Evolutionary conservation across 192 early-diverging fungal species (phyloP), one percentile per base, ranked within the genome.

Genomic region (Rhizoclosmatium globosum): DNA sequence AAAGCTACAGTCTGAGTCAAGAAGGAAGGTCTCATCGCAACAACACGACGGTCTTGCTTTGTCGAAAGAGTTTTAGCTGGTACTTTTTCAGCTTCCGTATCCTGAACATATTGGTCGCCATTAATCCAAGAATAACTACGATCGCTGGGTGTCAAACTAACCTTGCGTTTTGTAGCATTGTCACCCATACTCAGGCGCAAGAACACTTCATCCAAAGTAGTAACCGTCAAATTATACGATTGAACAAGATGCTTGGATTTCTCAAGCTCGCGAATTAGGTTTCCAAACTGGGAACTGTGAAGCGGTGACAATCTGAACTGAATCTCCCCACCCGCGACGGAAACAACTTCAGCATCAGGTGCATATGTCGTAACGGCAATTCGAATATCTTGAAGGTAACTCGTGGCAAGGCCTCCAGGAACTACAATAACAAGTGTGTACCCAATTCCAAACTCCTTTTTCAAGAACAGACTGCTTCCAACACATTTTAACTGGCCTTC

Each of bases 391-490:
- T 82, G 4, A 58, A 61, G 39, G 74, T 83, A 50, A 1, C 19
- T 23, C 1, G 21, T 38, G 13, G 21, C 41, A 23, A 64, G 15
- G 31, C 31, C 31, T 13, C 50, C 50, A 7, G 50, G 50, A 7
- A 53, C 50, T 13, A 64, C 41, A n/a, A 91, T 48, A 64, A 64
- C 81, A 21, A 92, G 72, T 1, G 73, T 75, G 82, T 92, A 93
- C 0, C 91, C 91, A 23, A 82, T 47, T n/a, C 90, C 89, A 77
- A 89, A 88, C 50, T 82, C 74, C 41, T 78, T 77, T 64, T 91
- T 93, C 59, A 93, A 75, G 59, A 88, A 92, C 48, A 91, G 44
- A 17, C 85, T 80, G 23, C 84, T 89, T 19, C 92, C 92, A 17
- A 82, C 48, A 4, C 83, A 85, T 61, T 86, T 79, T 0, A 93